Evolutionary conservation across 169 alveolate species (phyloP).

Genomic region (Plasmodium fragile): DNA sequence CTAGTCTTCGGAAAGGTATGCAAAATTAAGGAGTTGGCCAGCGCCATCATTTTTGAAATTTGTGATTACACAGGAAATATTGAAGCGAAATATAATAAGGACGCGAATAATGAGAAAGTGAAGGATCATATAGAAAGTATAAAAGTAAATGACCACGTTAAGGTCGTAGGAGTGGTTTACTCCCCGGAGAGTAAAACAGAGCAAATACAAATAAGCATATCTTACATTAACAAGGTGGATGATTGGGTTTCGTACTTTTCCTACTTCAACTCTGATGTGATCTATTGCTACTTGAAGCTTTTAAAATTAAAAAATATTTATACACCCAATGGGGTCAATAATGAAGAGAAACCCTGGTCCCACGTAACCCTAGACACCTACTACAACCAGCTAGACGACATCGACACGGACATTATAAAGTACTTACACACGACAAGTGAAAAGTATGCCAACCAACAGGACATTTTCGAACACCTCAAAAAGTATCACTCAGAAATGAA

Average conservation of each 20-base stretch:
- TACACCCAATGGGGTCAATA: slow-evolving; percentile 45
- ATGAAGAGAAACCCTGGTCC: slow-evolving; percentile 74
- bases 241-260: slow-evolving; percentile 73
- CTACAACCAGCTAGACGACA: slow-evolving; percentile 45
- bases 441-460: slow-evolving; percentile 71
- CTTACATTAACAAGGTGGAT: slow-evolving; percentile 50
- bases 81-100: slow-evolving; percentile 78
- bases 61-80: slow-evolving; percentile 76
- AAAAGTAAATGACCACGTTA: slow-evolving; percentile 65
- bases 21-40: slow-evolving; percentile 59
- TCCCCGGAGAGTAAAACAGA: slow-evolving; percentile 71
- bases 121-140: slow-evolving; percentile 59
- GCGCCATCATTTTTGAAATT: slow-evolving; percentile 66
- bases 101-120: slow-evolving; percentile 72
- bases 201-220: slow-evolving; percentile 55
- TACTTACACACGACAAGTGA: slow-evolving; percentile 63
- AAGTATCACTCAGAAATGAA: slow-evolving; percentile 72
- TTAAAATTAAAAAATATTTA: slow-evolving; percentile 60
- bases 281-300: slow-evolving; percentile 68
- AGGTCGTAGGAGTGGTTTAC: slow-evolving; percentile 71
- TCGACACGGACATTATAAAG: slow-evolving; percentile 57
- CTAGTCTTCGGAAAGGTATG: slow-evolving; percentile 56
- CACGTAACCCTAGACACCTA: slow-evolving; percentile 59
- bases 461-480: slow-evolving; percentile 46
- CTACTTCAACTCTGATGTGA: slow-evolving; percentile 65